Conservation (phyloP, 768 basidiomycete species). For the Podaxis pistillaris region DNA sequence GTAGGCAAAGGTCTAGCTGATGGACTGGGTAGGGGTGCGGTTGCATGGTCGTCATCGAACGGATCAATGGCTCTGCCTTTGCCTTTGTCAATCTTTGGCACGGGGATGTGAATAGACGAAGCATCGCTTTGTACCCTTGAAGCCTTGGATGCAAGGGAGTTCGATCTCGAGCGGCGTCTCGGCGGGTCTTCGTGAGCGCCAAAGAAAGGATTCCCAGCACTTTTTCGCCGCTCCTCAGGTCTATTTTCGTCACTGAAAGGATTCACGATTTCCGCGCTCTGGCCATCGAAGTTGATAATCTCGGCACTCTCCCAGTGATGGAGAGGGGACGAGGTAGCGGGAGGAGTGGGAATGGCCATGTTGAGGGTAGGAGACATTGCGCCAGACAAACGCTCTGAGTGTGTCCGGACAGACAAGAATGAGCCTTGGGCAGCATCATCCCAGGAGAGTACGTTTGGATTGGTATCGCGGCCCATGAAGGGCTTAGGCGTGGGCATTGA, state of each 20-base stretch:
- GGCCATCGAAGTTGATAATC: constrained; percentile 46
- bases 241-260: constrained; percentile 30
- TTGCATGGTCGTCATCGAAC: constrained; percentile 38
- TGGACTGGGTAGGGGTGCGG: neutral
- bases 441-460: constrained; percentile 3
- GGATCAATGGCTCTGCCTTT: constrained; percentile 28
- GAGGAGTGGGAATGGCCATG: constrained; percentile 63
- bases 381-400: constrained; percentile 23
- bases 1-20: neutral
- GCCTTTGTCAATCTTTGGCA: constrained; percentile 14
- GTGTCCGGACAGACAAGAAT: constrained; percentile 7
- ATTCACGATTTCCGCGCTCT: constrained; percentile 29
- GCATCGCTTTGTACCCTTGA: constrained; percentile 6
- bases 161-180: constrained; percentile 31
- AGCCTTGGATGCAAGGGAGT: constrained; percentile 31
- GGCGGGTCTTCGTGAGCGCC: constrained; percentile 26
- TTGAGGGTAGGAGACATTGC: constrained; percentile 49
- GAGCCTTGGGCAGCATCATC: constrained; percentile 7
- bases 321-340: constrained; percentile 43
- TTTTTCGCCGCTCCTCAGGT: constrained; percentile 30
- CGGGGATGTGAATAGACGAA: constrained; percentile 5
- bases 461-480: neutral
- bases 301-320: constrained; percentile 75
- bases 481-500: constrained; percentile 10
- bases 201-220: constrained; percentile 43